These are phyloP conservation scores for Pavlovales sp. DNA, from an alignment of 208 protist species.

Conservation along the genomic window DNA sequence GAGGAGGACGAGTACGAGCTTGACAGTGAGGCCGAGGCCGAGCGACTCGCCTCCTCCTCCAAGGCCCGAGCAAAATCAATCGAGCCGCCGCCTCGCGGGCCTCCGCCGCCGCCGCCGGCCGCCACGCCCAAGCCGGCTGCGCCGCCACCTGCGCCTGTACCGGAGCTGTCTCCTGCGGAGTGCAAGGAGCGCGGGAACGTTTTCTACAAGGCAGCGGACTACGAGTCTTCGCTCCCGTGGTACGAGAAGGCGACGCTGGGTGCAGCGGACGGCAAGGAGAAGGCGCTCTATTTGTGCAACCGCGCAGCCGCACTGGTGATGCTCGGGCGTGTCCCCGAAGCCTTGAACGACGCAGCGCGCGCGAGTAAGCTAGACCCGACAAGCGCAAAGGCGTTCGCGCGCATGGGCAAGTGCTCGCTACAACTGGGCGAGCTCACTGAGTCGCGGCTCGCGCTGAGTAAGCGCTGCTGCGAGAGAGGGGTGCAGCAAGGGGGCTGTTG, in stretches of 20 bases:
- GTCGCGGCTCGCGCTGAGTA: background rate
- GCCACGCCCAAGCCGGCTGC: too few species aligned
- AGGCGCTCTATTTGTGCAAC: conserved; percentile 42
- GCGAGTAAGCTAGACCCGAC: conserved; percentile 1
- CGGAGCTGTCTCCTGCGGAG: background rate
- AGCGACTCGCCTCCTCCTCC: background rate
- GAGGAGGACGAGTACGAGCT: background rate
- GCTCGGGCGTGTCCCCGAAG: conserved; percentile 26
- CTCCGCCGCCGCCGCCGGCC: too few species aligned
- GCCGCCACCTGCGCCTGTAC: too few species aligned
- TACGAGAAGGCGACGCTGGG: conserved; percentile 36
- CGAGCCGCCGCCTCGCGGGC: background rate
- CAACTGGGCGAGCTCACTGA: conserved; percentile 11
- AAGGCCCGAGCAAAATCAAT: background rate
- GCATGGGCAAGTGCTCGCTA: background rate
- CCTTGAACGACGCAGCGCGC: background rate
- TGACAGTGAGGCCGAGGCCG: too few species aligned
- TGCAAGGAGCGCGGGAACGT: conserved; percentile 44
- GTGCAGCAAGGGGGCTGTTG: too few species aligned
- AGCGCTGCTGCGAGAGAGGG: background rate
- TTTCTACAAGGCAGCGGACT: conserved; percentile 35
- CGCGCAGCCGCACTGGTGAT: conserved; percentile 42
- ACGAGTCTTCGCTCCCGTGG: background rate
- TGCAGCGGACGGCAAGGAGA: background rate
- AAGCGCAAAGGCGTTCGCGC: conserved; percentile 1